Base-by-base conservation (phyloP, 2,329 filamentous ascomycete species). In the Cryphonectria radicalis region DNA sequence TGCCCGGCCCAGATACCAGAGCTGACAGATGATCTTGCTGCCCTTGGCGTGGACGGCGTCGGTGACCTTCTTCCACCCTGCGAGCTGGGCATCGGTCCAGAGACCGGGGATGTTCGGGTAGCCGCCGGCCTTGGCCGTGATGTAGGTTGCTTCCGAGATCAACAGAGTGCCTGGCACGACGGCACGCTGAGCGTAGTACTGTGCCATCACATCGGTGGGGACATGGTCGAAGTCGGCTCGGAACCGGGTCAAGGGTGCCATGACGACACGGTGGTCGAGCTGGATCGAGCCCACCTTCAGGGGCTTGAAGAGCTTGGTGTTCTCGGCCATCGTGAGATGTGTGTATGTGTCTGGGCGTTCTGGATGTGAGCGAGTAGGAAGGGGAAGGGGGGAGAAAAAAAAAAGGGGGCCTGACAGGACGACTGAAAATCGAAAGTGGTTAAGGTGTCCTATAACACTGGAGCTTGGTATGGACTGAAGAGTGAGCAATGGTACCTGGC, bases 1-100 rank as follows among this genome's bases (percentile, higher is more conserved):
- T 1, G 84, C 83, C 1, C 91, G 85, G 10, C 91, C 90, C 0
- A 89, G 80, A 1, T 87, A 86, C 89, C 90, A 92, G 0, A 93
- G 81, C 77, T 93, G 91, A 40, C 86, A 81, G 79, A 85, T 92
- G 72, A 92, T 89, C 75, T 84, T 88, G 25, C 84, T 86, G 6
- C 87, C 87, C 75, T 90, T 90, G 32, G 82, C 82, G 77, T 93
- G 91, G 0, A 93, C 89, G 0, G 86, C 87, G 37, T 89, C 85
- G 2, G 87, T 89, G 59, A 92, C 81, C 19, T 84, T 80, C 73
- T 85, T 88, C 91, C 90, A 93, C 0, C 82, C 86, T 1, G 82
- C 83, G 59, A 91, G 82, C 72, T 91, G 89, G n/a, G 82, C 84
- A 0, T 84, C 79, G 28, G 78, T 86, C 76, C 83, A 90, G 75